Conservation (phyloP, 2,329 filamentous ascomycete genomes). For the Cryphonectria nitschkei region DNA sequence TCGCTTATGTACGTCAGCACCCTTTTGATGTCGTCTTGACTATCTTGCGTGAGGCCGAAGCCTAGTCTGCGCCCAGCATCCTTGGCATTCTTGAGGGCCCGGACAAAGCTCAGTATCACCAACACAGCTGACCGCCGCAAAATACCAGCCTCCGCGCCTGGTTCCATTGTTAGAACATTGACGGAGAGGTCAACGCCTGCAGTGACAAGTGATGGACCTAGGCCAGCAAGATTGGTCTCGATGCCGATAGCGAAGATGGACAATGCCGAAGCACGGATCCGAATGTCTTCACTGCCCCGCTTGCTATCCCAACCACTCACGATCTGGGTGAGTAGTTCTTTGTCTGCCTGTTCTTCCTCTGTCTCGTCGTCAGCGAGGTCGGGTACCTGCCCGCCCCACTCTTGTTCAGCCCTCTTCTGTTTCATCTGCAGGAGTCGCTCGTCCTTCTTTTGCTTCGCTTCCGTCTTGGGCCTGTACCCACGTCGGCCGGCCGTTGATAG, state of each 20-base stretch:
- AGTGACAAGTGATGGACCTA: slow-evolving; percentile 57
- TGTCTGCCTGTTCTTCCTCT: slow-evolving; percentile 48
- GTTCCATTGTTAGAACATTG: slow-evolving; percentile 65
- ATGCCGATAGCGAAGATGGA: slow-evolving; percentile 65
- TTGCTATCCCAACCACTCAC: slow-evolving; percentile 70
- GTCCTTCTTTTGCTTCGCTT: slow-evolving; percentile 57
- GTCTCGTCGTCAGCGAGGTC: slow-evolving; percentile 51
- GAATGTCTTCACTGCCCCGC: slow-evolving; percentile 68
- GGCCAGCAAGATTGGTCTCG: slow-evolving; percentile 62
- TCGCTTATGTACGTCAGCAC: slow-evolving; percentile 66
- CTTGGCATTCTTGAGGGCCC: slow-evolving; percentile 58
- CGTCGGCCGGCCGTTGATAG: slow-evolving; percentile 67
- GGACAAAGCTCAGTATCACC: slow-evolving; percentile 64
- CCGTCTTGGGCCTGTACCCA: slow-evolving; percentile 62
- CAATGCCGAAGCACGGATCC: slow-evolving; percentile 70
- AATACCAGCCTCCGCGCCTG: slow-evolving; percentile 62
- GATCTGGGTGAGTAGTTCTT: slow-evolving; percentile 60
- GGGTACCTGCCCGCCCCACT: slow-evolving; percentile 58
- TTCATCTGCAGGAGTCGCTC: slow-evolving; percentile 53
- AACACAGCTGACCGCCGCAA: slow-evolving; percentile 69
- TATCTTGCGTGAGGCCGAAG: slow-evolving; percentile 59
- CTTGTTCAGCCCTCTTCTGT: slow-evolving; percentile 54
- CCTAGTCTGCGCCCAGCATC: slow-evolving; percentile 50
- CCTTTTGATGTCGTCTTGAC: slow-evolving; percentile 63
- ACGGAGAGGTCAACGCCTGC: slow-evolving; percentile 66